These are phyloP conservation scores for Aspergillus sp. DNA, from an alignment of 2,329 filamentous ascomycete genomes.

Conservation along the genomic window DNA sequence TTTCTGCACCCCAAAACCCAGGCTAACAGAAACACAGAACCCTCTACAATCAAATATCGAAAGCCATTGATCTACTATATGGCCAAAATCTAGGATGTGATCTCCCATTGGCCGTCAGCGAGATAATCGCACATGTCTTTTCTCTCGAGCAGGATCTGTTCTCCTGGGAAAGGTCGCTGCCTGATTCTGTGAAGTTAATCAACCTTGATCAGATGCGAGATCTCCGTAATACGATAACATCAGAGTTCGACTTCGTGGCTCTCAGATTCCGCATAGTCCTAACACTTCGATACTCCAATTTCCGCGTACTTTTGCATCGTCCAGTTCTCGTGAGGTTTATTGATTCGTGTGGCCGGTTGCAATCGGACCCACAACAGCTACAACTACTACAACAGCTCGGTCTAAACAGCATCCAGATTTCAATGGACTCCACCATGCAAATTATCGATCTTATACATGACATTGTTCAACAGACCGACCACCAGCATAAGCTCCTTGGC, in stretches of 20 bases:
- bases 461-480: conserved; percentile 19
- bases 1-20: not conserved
- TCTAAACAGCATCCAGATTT: conserved; percentile 33
- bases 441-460: conserved; percentile 28
- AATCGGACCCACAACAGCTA: conserved; percentile 15
- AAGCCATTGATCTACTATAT: conserved; percentile 44
- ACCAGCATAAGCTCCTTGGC: conserved; percentile 23
- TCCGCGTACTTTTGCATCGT: conserved; percentile 44
- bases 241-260: not conserved
- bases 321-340: conserved; percentile 43
- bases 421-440: conserved; percentile 31
- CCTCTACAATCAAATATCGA: too few species aligned
- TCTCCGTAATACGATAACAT: not conserved
- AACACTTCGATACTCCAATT: conserved; percentile 44
- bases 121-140: conserved; percentile 38
- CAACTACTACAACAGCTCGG: conserved; percentile 33
- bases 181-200: not conserved
- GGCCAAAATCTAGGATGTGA: conserved; percentile 46
- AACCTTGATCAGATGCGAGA: not conserved
- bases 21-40: conserved; percentile 17
- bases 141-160: conserved; percentile 17
- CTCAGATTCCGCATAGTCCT: conserved; percentile 44
- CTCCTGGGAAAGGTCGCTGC: conserved; percentile 19
- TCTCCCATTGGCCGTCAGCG: conserved; percentile 20
- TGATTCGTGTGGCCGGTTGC: conserved; percentile 13